These are phyloP conservation scores for Solanum etuberosum DNA, from an alignment of 257 asterid genomes.

Conservation along the genomic window DNA sequence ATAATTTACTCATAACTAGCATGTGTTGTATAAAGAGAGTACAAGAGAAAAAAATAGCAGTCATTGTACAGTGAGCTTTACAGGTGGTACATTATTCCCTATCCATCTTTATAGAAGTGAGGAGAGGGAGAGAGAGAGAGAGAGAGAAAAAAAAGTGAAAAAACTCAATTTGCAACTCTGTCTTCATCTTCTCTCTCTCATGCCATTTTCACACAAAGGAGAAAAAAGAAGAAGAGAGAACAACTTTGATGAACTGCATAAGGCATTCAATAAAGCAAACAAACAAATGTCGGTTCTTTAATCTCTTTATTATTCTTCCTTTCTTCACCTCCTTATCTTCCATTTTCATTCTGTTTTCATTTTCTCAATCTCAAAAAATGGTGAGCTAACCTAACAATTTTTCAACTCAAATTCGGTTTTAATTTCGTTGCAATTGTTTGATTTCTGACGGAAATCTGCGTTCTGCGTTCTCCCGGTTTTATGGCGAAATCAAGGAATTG, in stretches of 20 bases:
- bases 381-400: neutral
- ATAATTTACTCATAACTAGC: neutral
- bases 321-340: neutral
- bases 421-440: neutral
- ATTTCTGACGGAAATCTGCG: neutral
- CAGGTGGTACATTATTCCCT: neutral
- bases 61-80: neutral
- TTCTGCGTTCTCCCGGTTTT: neutral
- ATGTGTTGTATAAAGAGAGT: neutral
- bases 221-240: neutral
- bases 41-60: neutral
- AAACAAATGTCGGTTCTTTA: slow-evolving; percentile 41
- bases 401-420: neutral
- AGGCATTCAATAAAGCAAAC: slow-evolving; percentile 20
- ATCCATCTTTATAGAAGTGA: neutral
- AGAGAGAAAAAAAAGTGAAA: slow-evolving; percentile 22
- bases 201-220: slow-evolving; percentile 23
- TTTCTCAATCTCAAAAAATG: neutral
- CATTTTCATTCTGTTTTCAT: neutral
- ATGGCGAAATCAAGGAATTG: neutral
- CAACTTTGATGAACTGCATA: slow-evolving; percentile 20
- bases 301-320: slow-evolving; percentile 9
- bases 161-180: neutral
- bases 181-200: slow-evolving; percentile 25
- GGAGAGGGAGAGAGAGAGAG: slow-evolving; percentile 5